Base-by-base conservation (phyloP, 495 filamentous ascomycete species). In the Aspergillus steynii region DNA sequence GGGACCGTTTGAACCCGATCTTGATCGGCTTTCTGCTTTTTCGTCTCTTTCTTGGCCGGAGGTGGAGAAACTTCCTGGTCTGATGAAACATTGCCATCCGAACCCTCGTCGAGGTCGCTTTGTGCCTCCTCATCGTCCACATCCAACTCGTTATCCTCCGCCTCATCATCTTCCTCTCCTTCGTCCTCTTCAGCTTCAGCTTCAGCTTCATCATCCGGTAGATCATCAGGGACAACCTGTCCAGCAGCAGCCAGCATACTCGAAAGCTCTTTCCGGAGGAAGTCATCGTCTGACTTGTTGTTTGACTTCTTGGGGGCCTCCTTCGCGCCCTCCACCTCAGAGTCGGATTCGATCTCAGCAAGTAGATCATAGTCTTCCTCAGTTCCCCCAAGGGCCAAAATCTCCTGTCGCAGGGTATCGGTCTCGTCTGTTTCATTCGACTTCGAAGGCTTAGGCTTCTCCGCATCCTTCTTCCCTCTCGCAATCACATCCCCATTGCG, bases 351-450 rank as follows among this genome's bases (percentile, higher is more conserved):
- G 14, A 86, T 65, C 62, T 79, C 83, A 15, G 78, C 85, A 51
- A 93, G 75, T 42, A 92, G 74, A 50, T 88, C 83, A 47, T 88
- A 71, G 68, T 93, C 90, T 29, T 90, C 88, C 68, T 91, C 83
- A 29, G 88, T 89, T 27, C 91, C 91, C 25, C 91, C 91, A 46
- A 96, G 80, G 26, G 86, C 88, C 57, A 86, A 69, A 63, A 96
- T 91, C 65, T 93, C 91, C 62, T 88, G 83, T 32, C 90, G 80
- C 37, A 90, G 74, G 31, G 68, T 65, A 65, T 76, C 72, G 53
- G 77, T 70, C 29, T 66, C 64, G 9, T 63, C 67, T n/a, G 37
- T 53, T 20, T 64, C 65, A n/a, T 63, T 58, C 3, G 63, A 52
- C 20, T 68, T 73, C n/a, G 56, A 61, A 51, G 62, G 62, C 62